These are phyloP conservation scores for Heliamphora pulchella DNA, from an alignment of 179 eudicot species.

Conservation along the genomic window DNA sequence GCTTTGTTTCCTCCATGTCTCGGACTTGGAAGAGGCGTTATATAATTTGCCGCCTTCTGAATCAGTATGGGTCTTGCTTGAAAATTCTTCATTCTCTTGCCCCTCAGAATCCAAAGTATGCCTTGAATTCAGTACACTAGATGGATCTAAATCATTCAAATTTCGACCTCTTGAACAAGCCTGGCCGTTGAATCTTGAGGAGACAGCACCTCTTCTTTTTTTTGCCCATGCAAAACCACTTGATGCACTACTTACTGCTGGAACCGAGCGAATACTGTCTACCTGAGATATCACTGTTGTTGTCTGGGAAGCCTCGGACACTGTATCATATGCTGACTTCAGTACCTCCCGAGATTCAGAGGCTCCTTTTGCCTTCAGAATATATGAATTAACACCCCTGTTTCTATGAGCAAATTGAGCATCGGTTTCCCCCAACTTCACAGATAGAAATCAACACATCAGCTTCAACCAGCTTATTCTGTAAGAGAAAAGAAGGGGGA, in stretches of 20 bases:
- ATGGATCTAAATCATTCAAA: conserved; percentile 23
- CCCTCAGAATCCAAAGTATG: conserved; percentile 24
- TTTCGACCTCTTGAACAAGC: conserved; percentile 19
- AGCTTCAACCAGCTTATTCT: not conserved
- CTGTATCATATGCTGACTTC: conserved; percentile 28
- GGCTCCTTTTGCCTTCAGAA: conserved; percentile 28
- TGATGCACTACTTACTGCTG: conserved; percentile 18
- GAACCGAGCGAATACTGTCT: conserved; percentile 34
- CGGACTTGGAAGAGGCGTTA: not conserved
- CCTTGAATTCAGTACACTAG: conserved; percentile 26
- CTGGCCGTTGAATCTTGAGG: conserved; percentile 19
- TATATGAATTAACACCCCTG: conserved; percentile 24
- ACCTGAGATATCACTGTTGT: conserved; percentile 45
- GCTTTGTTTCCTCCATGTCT: not conserved
- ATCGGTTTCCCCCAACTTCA: conserved; percentile 36
- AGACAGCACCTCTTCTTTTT: conserved; percentile 21
- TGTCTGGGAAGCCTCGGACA: conserved; percentile 46
- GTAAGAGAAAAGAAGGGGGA: not conserved
- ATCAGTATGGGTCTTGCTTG: not conserved
- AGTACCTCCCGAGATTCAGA: conserved; percentile 15
- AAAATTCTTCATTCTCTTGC: conserved; percentile 25
- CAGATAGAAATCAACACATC: conserved; percentile 2
- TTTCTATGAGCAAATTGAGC: conserved; percentile 31
- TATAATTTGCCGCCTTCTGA: not conserved
- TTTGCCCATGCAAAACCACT: conserved; percentile 30